Conservation (phyloP, 1,284 basidiomycete genomes). For the Trichosporon ovoides region DNA sequence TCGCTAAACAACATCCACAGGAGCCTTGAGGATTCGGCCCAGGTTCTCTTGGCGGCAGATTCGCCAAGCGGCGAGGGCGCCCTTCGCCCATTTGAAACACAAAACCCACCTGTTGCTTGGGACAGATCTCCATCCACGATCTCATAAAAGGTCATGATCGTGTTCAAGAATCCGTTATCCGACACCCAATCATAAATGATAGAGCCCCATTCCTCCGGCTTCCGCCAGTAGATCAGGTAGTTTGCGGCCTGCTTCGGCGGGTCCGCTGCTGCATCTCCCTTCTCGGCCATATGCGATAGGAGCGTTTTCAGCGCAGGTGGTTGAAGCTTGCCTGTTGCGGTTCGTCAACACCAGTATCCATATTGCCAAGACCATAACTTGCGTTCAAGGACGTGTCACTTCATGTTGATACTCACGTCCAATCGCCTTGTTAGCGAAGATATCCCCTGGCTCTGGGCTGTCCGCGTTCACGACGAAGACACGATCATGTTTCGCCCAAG, state of each 20-base stretch:
- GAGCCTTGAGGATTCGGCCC: too few species aligned
- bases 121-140: conserved; percentile 53
- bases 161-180: conserved; percentile 52
- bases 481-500: conserved; percentile 47
- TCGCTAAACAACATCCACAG: too few species aligned
- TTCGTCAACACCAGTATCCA: too few species aligned
- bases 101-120: conserved; percentile 40
- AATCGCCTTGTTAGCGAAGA: conserved; percentile 44
- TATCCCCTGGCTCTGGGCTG: conserved; percentile 31
- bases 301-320: conserved; percentile 30
- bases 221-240: conserved; percentile 53
- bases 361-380: too few species aligned
- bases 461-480: conserved; percentile 48
- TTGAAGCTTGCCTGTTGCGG: conserved; percentile 30
- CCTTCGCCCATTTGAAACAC: too few species aligned
- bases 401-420: conserved; percentile 36
- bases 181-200: conserved; percentile 54
- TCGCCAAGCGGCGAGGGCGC: too few species aligned
- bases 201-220: conserved; percentile 54
- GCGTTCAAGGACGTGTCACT: too few species aligned
- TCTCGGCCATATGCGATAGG: conserved; percentile 38
- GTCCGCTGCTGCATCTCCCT: conserved; percentile 44
- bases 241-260: conserved; percentile 42
- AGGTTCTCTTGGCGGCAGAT: too few species aligned
- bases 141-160: conserved; percentile 56